Conservation (phyloP, 176 grass and related monocot species). For the Olyra latifolia region DNA sequence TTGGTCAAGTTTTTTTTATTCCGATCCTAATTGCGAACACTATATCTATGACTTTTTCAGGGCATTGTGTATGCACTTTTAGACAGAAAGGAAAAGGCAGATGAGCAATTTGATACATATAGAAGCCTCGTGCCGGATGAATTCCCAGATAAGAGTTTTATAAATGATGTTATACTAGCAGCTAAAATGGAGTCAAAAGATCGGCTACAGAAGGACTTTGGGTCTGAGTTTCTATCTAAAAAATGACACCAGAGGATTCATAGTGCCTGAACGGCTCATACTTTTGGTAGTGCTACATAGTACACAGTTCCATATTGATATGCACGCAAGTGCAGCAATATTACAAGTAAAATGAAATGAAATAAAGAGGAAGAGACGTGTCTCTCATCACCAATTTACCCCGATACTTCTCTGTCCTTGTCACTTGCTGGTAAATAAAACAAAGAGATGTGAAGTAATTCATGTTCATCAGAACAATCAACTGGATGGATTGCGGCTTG, state of each 20-base stretch:
- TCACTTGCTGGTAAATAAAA: background rate
- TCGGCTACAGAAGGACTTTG: conserved; percentile 48
- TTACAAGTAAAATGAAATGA: background rate
- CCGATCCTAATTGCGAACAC: background rate
- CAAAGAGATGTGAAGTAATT: background rate
- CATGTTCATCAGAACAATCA: background rate
- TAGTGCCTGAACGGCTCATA: background rate
- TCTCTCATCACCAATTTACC: background rate
- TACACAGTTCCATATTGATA: conserved; percentile 1
- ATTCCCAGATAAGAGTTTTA: conserved; percentile 84
- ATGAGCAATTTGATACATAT: conserved; percentile 68
- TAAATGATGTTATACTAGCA: conserved; percentile 65
- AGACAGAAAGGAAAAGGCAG: conserved; percentile 73
- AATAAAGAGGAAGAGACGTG: background rate
- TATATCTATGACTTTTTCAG: conserved; percentile 31
- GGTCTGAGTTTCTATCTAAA: conserved; percentile 43
- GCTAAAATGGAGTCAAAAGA: conserved; percentile 61
- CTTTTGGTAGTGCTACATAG: conserved; percentile 7
- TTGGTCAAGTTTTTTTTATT: background rate
- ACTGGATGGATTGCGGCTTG: background rate
- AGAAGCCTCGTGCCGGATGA: conserved; percentile 83
- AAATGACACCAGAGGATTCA: conserved; percentile 43
- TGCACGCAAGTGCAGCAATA: background rate
- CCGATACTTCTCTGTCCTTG: background rate
- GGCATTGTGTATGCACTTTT: conserved; percentile 79